Evolutionary conservation across 345 rosid genomes (phyloP).

Genomic region (Lepidium africanum): DNA sequence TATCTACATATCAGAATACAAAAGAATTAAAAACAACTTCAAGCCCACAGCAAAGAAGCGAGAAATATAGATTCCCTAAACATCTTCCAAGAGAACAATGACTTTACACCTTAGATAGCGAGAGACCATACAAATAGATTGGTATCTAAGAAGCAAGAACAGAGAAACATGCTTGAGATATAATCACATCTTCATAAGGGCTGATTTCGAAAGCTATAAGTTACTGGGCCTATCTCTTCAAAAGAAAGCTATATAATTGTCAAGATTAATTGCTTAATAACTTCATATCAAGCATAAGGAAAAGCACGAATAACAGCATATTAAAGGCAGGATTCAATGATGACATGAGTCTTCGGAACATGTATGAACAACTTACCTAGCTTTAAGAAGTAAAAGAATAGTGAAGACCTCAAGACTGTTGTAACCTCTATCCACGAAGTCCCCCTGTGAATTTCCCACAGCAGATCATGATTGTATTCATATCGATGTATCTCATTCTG

Average conservation of each 20-base stretch:
- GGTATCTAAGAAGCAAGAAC: neutral
- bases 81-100: neutral
- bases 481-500: neutral
- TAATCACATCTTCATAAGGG: neutral
- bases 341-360: neutral
- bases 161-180: neutral
- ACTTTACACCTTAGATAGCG: neutral
- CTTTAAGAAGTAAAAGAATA: slow-evolving; percentile 90
- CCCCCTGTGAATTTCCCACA: slow-evolving; percentile 49
- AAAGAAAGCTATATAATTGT: neutral
- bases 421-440: slow-evolving; percentile 91
- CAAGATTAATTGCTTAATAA: neutral
- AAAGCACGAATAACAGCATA: neutral
- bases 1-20: slow-evolving; percentile 44
- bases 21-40: neutral
- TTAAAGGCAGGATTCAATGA: neutral
- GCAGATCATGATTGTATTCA: neutral
- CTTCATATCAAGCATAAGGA: neutral
- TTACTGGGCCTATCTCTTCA: neutral
- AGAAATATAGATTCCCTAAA: neutral
- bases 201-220: neutral
- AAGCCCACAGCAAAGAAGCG: neutral
- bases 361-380: slow-evolving; percentile 40
- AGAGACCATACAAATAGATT: neutral
- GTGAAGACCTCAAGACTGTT: slow-evolving; percentile 94